Evolutionary conservation across 805 yeast genomes (phyloP).

Genomic region (Kuraishia piskuri): DNA sequence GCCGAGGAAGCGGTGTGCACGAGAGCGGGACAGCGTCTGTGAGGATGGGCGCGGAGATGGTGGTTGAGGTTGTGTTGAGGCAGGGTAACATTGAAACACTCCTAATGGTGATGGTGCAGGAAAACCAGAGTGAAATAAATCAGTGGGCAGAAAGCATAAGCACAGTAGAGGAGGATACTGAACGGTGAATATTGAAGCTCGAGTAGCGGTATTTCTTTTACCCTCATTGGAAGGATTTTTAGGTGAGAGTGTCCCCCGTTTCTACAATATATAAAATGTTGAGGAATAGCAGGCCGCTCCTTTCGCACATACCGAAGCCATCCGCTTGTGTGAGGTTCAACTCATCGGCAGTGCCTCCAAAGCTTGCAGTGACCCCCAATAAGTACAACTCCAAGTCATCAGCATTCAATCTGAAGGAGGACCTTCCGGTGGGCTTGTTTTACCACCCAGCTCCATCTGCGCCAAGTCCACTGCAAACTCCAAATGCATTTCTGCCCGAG

Average conservation of each 20-base stretch:
- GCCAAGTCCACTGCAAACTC: constrained; percentile 22
- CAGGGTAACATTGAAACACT: background rate
- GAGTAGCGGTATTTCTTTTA: background rate
- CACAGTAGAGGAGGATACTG: background rate
- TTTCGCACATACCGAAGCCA: background rate
- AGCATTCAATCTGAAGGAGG: constrained; percentile 25
- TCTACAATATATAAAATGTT: background rate
- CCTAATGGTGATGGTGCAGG: background rate
- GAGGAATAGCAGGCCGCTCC: background rate
- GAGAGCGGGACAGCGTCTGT: too few relatives aligned
- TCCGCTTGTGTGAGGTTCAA: background rate
- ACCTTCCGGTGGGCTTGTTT: constrained; percentile 23
- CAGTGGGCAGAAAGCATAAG: too few relatives aligned
- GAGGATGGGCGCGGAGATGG: too few relatives aligned
- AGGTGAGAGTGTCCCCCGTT: background rate
- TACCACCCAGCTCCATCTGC: constrained; percentile 28
- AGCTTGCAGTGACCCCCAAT: constrained; percentile 22
- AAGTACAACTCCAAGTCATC: constrained; percentile 26
- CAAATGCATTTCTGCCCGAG: constrained; percentile 24
- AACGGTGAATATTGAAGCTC: background rate
- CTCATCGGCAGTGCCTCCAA: constrained; percentile 1
- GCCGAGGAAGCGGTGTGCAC: background rate
- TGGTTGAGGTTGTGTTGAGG: too few relatives aligned
- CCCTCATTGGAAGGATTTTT: background rate
- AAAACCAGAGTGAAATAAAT: background rate